Conservation (phyloP, 139 green algal species). For the Spirogloea muscicola region DNA sequence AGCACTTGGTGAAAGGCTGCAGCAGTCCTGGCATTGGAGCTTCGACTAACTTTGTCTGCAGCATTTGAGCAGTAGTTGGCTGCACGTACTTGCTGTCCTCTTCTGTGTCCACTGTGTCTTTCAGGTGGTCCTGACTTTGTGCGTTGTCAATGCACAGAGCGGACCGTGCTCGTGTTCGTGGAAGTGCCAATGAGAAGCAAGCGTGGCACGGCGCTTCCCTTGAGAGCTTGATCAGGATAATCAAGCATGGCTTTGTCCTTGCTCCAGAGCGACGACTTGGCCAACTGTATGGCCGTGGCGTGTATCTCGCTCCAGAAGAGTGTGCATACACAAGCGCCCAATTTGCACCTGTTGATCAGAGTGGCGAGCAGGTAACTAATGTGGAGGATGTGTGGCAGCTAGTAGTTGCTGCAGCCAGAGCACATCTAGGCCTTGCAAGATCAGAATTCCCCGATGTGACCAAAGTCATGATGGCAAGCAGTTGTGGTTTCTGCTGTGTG, state of each 20-base stretch:
- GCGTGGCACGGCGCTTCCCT: conserved; percentile 38
- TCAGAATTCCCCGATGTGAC: too few species aligned
- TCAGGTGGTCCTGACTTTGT: neutral
- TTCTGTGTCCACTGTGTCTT: neutral
- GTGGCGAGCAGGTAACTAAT: too few species aligned
- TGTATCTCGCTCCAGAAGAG: conserved; percentile 39
- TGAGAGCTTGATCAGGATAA: conserved; percentile 6
- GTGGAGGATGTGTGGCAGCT: too few species aligned
- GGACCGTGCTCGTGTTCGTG: neutral
- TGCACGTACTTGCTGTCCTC: too few species aligned
- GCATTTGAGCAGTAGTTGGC: neutral
- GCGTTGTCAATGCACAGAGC: neutral
- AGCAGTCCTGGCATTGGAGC: neutral
- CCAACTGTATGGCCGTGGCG: conserved; percentile 25
- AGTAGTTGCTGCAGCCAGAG: too few species aligned
- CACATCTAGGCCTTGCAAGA: too few species aligned
- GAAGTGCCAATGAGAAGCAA: conserved; percentile 25
- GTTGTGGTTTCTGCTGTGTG: too few species aligned
- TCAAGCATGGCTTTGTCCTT: conserved; percentile 21
- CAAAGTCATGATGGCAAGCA: too few species aligned
- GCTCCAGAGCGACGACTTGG: conserved; percentile 8
- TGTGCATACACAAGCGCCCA: conserved; percentile 37
- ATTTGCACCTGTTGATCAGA: conserved; percentile 20
- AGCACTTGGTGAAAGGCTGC: neutral
- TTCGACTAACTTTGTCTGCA: conserved; percentile 1